These are phyloP conservation scores for Trametes cubensis DNA, from an alignment of 768 basidiomycete species.

Conservation along the genomic window DNA sequence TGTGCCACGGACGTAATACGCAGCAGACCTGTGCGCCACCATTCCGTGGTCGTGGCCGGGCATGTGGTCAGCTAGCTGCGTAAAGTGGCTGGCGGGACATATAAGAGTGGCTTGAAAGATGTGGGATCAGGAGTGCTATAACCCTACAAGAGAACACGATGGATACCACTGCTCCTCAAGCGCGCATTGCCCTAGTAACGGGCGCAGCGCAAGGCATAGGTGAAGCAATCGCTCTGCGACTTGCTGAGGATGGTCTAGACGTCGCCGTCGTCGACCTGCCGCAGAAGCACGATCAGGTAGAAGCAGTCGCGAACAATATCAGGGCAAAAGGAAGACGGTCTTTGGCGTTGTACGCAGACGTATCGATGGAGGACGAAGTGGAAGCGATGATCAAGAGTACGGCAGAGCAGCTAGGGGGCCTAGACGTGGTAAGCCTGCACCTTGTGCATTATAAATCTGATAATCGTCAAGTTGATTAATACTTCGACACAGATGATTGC, in stretches of 20 bases:
- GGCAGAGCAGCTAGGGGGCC: constrained; percentile 38
- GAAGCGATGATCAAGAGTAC: constrained; percentile 40
- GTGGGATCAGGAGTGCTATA: no score
- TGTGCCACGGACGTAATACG: no score
- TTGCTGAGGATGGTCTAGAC: constrained; percentile 33
- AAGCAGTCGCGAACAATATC: constrained; percentile 22
- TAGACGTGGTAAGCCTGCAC: constrained; percentile 47
- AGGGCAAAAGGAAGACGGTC: constrained; percentile 29
- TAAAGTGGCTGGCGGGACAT: no score
- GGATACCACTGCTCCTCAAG: no score
- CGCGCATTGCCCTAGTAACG: constrained; percentile 31
- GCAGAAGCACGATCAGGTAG: constrained; percentile 18
- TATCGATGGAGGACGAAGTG: constrained; percentile 45
- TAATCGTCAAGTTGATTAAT: not conserved
- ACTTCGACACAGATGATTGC: constrained; percentile 30
- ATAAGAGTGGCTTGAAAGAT: no score
- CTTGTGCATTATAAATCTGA: no score
- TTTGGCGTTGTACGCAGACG: constrained; percentile 40
- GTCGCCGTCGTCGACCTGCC: constrained; percentile 26
- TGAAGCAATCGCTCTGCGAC: constrained; percentile 29
- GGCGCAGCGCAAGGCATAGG: constrained; percentile 36
- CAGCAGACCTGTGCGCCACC: not conserved
- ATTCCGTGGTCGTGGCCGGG: no score
- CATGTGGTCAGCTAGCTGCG: no score
- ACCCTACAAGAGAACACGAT: no score